Evolutionary conservation across 2,329 filamentous ascomycete genomes (phyloP).

Genomic region (Fusarium mundagurra): DNA sequence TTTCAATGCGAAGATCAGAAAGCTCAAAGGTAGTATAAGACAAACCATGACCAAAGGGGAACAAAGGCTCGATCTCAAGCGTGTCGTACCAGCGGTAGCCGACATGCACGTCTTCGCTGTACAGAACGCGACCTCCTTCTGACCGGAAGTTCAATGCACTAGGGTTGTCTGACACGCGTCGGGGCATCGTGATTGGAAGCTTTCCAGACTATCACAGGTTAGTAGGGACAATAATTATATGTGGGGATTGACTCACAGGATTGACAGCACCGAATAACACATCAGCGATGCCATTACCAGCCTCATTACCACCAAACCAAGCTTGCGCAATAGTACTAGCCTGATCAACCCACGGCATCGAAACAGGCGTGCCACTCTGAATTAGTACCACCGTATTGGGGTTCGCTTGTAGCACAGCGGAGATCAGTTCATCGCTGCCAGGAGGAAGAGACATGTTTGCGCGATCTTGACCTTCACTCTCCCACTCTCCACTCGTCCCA

Average conservation of each 20-base stretch:
- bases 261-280: not conserved
- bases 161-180: not conserved
- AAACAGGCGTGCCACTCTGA: not conserved
- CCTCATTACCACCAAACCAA: slow-evolving; percentile 2
- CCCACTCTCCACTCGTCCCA: slow-evolving; percentile 1
- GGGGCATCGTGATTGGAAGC: not conserved
- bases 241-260: not conserved
- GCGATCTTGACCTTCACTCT: slow-evolving; percentile 1
- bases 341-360: not conserved
- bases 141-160: not conserved
- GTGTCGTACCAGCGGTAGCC: slow-evolving; percentile 9
- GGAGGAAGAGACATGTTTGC: not conserved
- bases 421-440: not conserved
- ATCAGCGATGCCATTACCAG: not conserved
- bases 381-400: not conserved
- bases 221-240: accelerated
- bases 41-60: not conserved
- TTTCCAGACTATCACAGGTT: not conserved
- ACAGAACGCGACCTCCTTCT: not conserved
- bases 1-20: accelerated
- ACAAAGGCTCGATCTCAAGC: not conserved
- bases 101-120: slow-evolving; percentile 5
- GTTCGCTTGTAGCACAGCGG: not conserved
- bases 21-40: not conserved
- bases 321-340: not conserved